A percentile compares a stretch with the other conserved stretches of the same genome.
Evolutionary conservation across 2,329 filamentous ascomycete genomes (phyloP).

Genomic region (Paecilomyces niveus): DNA sequence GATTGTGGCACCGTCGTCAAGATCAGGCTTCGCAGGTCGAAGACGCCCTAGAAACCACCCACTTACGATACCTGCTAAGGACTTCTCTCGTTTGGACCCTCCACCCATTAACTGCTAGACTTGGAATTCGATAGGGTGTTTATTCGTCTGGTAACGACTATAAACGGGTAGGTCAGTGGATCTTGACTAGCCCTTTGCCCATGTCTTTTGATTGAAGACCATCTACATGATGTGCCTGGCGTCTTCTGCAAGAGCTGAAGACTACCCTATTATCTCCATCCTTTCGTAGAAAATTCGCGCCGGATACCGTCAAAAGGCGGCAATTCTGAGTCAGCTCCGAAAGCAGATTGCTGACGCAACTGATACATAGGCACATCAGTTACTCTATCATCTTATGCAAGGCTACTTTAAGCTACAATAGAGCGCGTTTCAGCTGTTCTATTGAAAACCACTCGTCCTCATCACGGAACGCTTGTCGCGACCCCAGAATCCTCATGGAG

Average conservation of each 20-base stretch:
- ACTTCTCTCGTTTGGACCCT: not conserved
- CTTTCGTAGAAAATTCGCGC: not conserved
- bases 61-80: not conserved
- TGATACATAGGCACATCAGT: not conserved
- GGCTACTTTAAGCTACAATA: not conserved
- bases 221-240: not conserved
- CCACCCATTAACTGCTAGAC: not conserved
- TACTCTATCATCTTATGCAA: not conserved
- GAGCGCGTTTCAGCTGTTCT: no score
- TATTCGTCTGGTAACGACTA: not conserved
- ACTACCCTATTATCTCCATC: not conserved
- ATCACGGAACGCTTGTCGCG: not conserved
- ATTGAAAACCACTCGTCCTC: not conserved
- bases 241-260: not conserved
- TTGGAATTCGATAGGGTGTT: not conserved
- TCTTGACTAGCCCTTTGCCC: not conserved
- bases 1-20: not conserved
- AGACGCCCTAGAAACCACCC: not conserved
- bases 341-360: not conserved
- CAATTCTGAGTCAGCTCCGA: not conserved
- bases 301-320: not conserved
- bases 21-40: not conserved
- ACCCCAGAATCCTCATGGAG: slow-evolving; percentile 23
- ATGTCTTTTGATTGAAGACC: not conserved
- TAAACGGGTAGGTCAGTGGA: not conserved